These are phyloP conservation scores for Trichophyton verrucosum DNA, from an alignment of 2,329 filamentous ascomycete genomes.

Conservation along the genomic window DNA sequence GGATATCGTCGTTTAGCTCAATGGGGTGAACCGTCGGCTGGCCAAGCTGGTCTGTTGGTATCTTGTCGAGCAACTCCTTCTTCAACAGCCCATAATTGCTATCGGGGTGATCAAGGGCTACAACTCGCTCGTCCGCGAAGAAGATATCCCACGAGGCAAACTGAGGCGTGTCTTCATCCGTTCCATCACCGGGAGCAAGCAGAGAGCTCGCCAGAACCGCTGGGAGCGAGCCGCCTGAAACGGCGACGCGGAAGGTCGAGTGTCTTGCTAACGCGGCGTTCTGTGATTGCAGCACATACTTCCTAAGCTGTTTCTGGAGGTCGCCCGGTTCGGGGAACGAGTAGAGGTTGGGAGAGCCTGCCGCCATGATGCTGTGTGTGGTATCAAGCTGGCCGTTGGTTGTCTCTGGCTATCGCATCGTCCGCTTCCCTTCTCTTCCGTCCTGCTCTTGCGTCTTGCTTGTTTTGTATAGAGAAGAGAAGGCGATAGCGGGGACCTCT, in stretches of 20 bases:
- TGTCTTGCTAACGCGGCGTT: conserved; percentile 69
- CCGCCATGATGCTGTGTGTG: conserved; percentile 15
- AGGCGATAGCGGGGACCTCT: neutral
- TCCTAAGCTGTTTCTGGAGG: conserved; percentile 64
- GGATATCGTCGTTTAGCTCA: conserved; percentile 64
- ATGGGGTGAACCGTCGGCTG: conserved; percentile 68
- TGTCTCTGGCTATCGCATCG: neutral
- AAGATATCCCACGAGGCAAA: conserved; percentile 95
- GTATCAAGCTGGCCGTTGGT: neutral
- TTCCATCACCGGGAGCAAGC: conserved; percentile 44
- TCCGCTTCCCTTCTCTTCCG: neutral
- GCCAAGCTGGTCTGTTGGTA: conserved; percentile 50
- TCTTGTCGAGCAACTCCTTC: conserved; percentile 75
- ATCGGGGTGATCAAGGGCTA: conserved; percentile 80
- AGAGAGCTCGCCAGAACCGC: conserved; percentile 77
- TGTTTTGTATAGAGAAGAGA: neutral
- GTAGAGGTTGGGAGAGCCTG: conserved; percentile 51
- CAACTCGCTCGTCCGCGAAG: conserved; percentile 93
- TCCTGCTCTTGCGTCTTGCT: neutral
- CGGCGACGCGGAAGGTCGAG: conserved; percentile 73
- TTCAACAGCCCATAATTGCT: conserved; percentile 90
- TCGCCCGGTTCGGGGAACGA: conserved; percentile 58
- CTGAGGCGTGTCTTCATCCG: conserved; percentile 50
- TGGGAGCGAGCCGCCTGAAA: conserved; percentile 88
- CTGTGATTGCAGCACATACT: conserved; percentile 73